These are phyloP conservation scores for Candida germanica DNA, from an alignment of 805 yeast species.

Conservation along the genomic window DNA sequence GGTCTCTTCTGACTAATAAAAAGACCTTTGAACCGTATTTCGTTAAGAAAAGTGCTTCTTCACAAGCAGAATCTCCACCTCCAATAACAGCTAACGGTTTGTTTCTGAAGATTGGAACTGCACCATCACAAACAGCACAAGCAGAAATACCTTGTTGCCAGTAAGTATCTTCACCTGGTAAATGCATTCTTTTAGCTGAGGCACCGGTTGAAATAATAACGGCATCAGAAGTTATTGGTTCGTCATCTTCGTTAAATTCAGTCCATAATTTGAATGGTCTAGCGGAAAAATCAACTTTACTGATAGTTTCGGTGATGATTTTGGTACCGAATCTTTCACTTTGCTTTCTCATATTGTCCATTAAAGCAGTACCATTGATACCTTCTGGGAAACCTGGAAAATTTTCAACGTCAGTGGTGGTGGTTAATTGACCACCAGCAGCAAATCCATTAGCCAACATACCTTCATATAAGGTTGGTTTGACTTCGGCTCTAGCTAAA, in stretches of 20 bases:
- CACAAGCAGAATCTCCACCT: constrained; percentile 99
- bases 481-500: constrained; percentile 92
- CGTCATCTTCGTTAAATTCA: constrained; percentile 89
- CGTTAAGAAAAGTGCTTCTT: constrained; percentile 95
- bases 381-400: constrained; percentile 99
- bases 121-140: constrained; percentile 99
- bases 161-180: constrained; percentile 96
- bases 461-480: constrained; percentile 93
- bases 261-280: constrained; percentile 97
- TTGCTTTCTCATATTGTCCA: constrained; percentile 94
- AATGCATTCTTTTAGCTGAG: constrained; percentile 86
- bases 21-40: constrained; percentile 96
- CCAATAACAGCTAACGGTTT: constrained; percentile 97
- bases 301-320: constrained; percentile 89
- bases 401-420: constrained; percentile 97
- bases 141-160: constrained; percentile 99
- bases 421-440: constrained; percentile 98
- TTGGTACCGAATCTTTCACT: constrained; percentile 86
- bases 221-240: constrained; percentile 90
- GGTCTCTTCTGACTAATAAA: constrained; percentile 90
- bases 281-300: constrained; percentile 83
- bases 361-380: constrained; percentile 78
- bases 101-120: constrained; percentile 97
- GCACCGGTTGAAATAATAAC: constrained; percentile 97
- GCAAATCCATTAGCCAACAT: constrained; percentile 97